phyloP scores from a whole-genome alignment of 441 rosid genomes.

The Arabidopsis hybrid region DNA sequence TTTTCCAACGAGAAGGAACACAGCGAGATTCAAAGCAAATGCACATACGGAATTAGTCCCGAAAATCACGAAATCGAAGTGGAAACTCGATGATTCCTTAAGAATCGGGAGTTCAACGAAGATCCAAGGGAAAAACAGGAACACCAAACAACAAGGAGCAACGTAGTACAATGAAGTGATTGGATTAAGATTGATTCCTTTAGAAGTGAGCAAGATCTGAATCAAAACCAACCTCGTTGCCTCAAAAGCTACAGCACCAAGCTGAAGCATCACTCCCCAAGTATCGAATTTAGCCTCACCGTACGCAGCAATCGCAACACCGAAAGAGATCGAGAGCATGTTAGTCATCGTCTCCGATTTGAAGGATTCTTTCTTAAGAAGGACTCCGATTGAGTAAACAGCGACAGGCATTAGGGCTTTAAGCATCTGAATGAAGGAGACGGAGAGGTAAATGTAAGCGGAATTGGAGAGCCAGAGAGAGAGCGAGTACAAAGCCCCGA shows the following conservation, averaged over 20 bases:
- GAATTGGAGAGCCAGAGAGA: conserved; percentile 95
- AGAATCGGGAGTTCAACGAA: conserved; percentile 79
- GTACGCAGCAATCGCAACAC: conserved; percentile 88
- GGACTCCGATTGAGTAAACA: conserved; percentile 89
- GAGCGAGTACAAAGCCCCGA: conserved; percentile 88
- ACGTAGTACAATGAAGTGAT: conserved; percentile 87
- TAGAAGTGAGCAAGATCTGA: conserved; percentile 90
- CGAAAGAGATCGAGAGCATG: conserved; percentile 92
- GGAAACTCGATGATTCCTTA: conserved; percentile 79
- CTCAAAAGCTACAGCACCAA: conserved; percentile 93
- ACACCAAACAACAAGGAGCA: conserved; percentile 91
- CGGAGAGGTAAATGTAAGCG: conserved; percentile 91
- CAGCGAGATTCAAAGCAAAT: conserved; percentile 91
- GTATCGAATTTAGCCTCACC: conserved; percentile 89
- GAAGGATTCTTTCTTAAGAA: conserved; percentile 68
- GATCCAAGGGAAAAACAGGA: conserved; percentile 87
- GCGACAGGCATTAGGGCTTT: conserved; percentile 98
- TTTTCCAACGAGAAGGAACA: conserved; percentile 92
- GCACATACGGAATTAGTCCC: conserved; percentile 94
- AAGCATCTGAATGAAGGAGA: conserved; percentile 94
- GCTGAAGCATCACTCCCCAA: conserved; percentile 88
- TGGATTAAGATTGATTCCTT: conserved; percentile 84
- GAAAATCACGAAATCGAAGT: conserved; percentile 77
- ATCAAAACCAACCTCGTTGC: conserved; percentile 93
- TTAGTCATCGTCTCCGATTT: conserved; percentile 82